Percentiles rank a stretch among this genome's conserved stretches.
phyloP scores from a whole-genome alignment of 805 yeast genomes.

The Lipomyces yamanashiensis region DNA sequence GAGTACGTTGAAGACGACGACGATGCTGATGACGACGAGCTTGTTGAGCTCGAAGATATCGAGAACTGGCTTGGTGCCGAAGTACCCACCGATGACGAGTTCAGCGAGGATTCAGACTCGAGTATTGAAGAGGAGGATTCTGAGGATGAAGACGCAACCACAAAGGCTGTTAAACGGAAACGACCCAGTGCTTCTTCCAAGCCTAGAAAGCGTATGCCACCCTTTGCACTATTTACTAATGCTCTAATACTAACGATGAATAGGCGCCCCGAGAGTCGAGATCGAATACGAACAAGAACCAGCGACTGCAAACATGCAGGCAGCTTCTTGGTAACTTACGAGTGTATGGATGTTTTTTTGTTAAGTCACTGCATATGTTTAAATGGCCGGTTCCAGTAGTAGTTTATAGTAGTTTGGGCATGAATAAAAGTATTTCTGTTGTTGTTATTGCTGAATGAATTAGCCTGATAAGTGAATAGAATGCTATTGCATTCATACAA shows the following conservation, averaged over 20 bases:
- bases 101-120: constrained; percentile 37
- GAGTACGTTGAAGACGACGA: constrained; percentile 83
- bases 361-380: neutral
- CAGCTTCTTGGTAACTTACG: neutral
- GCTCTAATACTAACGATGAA: neutral
- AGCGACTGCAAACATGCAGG: constrained; percentile 11
- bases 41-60: constrained; percentile 76
- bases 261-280: constrained; percentile 62
- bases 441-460: neutral
- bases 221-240: neutral
- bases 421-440: constrained; percentile 12
- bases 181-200: constrained; percentile 11
- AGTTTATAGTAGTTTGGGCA: constrained; percentile 1
- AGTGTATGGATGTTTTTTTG: neutral
- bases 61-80: constrained; percentile 81
- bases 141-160: constrained; percentile 44
- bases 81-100: constrained; percentile 44
- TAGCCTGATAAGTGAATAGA: no score
- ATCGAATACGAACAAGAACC: constrained; percentile 81
- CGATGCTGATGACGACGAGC: constrained; percentile 77
- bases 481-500: no score
- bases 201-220: constrained; percentile 32
- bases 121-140: constrained; percentile 49
- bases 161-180: constrained; percentile 54
- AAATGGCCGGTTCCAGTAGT: neutral